Conservation (phyloP, 2,329 filamentous ascomycete species). For the Arthroderma uncinatum region DNA sequence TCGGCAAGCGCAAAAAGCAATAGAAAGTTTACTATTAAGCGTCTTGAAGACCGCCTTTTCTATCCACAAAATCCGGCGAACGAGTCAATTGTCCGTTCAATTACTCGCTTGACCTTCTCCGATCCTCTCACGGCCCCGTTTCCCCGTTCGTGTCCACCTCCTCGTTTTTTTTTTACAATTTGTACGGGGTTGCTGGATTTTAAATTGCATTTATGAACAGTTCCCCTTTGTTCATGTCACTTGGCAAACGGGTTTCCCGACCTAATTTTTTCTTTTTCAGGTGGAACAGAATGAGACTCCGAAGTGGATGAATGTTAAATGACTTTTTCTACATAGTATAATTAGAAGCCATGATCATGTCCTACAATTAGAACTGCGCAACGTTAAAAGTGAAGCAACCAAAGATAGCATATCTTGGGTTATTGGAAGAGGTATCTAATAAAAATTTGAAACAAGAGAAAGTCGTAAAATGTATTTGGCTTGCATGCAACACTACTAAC, state of each 20-base stretch:
- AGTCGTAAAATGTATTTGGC: not conserved
- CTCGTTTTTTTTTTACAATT: not conserved
- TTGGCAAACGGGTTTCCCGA: not conserved
- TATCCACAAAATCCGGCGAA: not conserved
- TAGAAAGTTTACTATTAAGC: not conserved
- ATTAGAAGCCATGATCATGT: not conserved
- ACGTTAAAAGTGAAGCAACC: not conserved
- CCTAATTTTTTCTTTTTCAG: not conserved
- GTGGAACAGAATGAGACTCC: not conserved
- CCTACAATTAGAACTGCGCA: not conserved
- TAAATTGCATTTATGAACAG: not conserved
- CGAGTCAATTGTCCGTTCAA: not conserved
- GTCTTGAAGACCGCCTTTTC: not conserved
- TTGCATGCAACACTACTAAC: not conserved
- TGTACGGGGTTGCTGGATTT: not conserved
- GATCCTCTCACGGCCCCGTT: not conserved
- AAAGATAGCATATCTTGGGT: not conserved
- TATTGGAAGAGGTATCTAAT: not conserved
- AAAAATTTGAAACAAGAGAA: not conserved
- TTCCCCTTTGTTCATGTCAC: not conserved
- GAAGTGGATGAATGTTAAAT: not conserved
- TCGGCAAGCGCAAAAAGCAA: constrained; percentile 96
- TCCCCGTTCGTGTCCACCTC: not conserved
- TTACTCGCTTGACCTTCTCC: not conserved
- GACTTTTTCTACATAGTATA: not conserved